phyloP scores from a whole-genome alignment of 2,329 filamentous ascomycete genomes.

The Rhexocercosporidium sp. region DNA sequence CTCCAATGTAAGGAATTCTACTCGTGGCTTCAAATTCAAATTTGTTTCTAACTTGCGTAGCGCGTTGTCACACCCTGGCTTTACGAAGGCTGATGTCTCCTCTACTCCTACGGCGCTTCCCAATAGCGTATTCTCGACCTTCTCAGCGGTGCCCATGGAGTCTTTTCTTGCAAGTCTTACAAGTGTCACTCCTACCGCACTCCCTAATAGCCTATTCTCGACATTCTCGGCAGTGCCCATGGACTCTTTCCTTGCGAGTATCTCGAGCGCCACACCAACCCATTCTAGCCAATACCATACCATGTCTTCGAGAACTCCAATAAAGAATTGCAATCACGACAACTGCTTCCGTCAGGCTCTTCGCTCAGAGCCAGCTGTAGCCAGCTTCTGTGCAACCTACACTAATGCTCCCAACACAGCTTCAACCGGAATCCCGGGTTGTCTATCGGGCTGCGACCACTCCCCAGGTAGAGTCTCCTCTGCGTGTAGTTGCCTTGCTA shows the following conservation, averaged over 20 bases:
- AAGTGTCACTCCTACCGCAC: not conserved
- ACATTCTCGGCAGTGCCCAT: not conserved
- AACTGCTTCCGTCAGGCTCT: conserved; percentile 4
- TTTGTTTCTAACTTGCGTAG: not conserved
- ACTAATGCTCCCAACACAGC: not conserved
- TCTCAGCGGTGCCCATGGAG: not conserved
- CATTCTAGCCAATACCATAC: not conserved
- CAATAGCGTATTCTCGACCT: not conserved
- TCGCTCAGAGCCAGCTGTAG: not conserved
- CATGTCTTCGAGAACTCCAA: not conserved
- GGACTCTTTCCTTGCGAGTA: not conserved
- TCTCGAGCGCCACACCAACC: not conserved
- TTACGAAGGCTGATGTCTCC: not conserved
- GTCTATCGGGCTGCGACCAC: not conserved
- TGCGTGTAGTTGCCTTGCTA: conserved; percentile 7
- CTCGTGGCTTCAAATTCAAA: not conserved
- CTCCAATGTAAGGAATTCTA: not conserved
- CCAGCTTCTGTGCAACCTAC: not conserved
- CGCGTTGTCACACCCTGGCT: not conserved
- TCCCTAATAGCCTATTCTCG: not conserved
- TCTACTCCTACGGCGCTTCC: not conserved
- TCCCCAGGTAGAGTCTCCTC: conserved; percentile 2
- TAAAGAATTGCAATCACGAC: not conserved
- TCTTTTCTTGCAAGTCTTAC: not conserved
- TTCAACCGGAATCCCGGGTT: not conserved